These are phyloP conservation scores for Calonectria ilicicola DNA, from an alignment of 2,329 filamentous ascomycete species.

Conservation along the genomic window DNA sequence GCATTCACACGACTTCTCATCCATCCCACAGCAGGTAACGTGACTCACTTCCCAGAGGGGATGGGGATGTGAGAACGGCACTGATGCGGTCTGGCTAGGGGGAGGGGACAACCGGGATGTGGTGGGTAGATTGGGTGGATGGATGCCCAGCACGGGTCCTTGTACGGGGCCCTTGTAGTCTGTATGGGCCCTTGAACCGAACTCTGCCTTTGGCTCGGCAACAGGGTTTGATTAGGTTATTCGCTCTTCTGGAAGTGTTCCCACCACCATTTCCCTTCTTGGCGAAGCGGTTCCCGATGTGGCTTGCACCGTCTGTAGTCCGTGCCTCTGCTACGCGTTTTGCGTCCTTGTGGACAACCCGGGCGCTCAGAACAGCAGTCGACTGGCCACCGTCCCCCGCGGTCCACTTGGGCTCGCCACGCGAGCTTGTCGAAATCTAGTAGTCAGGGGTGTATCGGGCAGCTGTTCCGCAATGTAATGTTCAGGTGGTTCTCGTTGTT, in stretches of 20 bases:
- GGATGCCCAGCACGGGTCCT: slow-evolving; percentile 31
- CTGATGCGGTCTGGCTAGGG: slow-evolving; percentile 11
- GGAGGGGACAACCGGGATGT: slow-evolving; percentile 5
- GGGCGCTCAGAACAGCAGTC: slow-evolving; percentile 25
- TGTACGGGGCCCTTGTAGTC: too few relatives aligned
- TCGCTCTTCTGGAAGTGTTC: slow-evolving; percentile 33
- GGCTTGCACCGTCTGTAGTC: slow-evolving; percentile 36
- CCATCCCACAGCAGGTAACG: slow-evolving; percentile 9
- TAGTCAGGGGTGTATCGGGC: slow-evolving; percentile 41
- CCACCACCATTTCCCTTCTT: slow-evolving; percentile 32
- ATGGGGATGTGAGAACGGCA: neutral
- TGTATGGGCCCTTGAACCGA: slow-evolving; percentile 29
- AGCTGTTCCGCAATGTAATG: slow-evolving; percentile 34
- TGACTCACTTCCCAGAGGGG: slow-evolving; percentile 24
- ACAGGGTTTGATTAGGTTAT: slow-evolving; percentile 42
- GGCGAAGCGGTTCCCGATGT: slow-evolving; percentile 37
- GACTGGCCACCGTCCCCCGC: slow-evolving; percentile 43
- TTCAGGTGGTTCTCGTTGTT: slow-evolving; percentile 25
- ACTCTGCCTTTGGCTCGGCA: slow-evolving; percentile 39
- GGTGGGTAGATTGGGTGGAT: slow-evolving; percentile 30
- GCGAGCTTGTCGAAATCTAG: slow-evolving; percentile 42
- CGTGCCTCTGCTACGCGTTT: slow-evolving; percentile 34
- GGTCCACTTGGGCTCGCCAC: slow-evolving; percentile 36
- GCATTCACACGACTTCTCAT: neutral
- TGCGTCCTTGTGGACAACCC: slow-evolving; percentile 39